Evolutionary conservation across 768 basidiomycete genomes (phyloP).

Genomic region (Collybiopsis confluens): DNA sequence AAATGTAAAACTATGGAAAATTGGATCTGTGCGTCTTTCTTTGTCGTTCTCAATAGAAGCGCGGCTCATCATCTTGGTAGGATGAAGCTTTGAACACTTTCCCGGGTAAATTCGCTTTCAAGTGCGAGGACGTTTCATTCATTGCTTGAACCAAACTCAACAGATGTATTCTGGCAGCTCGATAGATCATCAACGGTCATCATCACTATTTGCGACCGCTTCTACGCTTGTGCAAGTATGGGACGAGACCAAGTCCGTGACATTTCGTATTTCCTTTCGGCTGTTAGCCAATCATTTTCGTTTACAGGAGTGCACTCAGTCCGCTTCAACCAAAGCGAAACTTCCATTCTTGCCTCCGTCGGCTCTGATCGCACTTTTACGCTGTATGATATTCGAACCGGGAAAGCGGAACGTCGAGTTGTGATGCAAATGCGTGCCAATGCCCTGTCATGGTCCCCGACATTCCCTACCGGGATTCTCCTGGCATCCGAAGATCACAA

Average conservation of each 20-base stretch:
- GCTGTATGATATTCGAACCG: slow-evolving; percentile 93
- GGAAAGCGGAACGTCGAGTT: slow-evolving; percentile 88
- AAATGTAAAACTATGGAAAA: slow-evolving; percentile 79
- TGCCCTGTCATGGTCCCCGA: slow-evolving; percentile 91
- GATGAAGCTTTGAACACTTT: slow-evolving; percentile 71
- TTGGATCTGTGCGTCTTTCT: slow-evolving; percentile 27
- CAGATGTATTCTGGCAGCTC: slow-evolving; percentile 44
- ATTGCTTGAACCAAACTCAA: background rate
- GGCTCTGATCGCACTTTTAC: slow-evolving; percentile 96
- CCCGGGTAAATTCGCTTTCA: slow-evolving; percentile 85
- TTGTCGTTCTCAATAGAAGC: slow-evolving; percentile 3
- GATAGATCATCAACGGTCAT: slow-evolving; percentile 89
- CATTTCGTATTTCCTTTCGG: background rate
- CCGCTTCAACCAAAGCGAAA: slow-evolving; percentile 91
- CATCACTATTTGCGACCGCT: slow-evolving; percentile 90
- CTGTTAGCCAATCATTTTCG: background rate
- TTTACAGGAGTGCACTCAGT: slow-evolving; percentile 73
- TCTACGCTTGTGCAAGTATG: slow-evolving; percentile 93
- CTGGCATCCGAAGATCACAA: slow-evolving; percentile 99
- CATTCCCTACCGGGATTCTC: slow-evolving; percentile 85
- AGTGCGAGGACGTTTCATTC: slow-evolving; percentile 45
- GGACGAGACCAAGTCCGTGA: slow-evolving; percentile 90
- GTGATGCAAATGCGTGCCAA: slow-evolving; percentile 96
- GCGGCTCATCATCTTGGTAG: too few relatives aligned
- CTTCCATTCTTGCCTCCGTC: slow-evolving; percentile 90